Base-by-base conservation (phyloP, 2,329 filamentous ascomycete species). In the Zopfia rhizophila region DNA sequence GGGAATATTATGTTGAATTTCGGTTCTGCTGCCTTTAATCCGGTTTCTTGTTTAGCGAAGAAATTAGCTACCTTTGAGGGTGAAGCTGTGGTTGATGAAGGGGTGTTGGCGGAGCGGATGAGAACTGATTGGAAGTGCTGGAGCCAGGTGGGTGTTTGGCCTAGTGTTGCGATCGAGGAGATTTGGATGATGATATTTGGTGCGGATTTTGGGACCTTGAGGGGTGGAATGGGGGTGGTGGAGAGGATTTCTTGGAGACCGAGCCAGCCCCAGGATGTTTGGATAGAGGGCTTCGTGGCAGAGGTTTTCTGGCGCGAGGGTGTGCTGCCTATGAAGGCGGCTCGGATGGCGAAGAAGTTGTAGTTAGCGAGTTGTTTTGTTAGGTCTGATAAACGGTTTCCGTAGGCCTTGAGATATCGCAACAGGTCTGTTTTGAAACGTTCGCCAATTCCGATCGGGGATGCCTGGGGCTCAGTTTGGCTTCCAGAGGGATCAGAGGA, bases 91-190 rank as follows among this genome's bases (percentile, higher is more conserved):
- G 59, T 63, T 29, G 12, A 69, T 51, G 61, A 72, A 36, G 74
- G 68, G 30, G 68, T 72, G n/a, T n/a, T n/a, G n/a, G n/a, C n/a
- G n/a, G n/a, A n/a, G n/a, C n/a, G n/a, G n/a, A n/a, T n/a, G n/a
- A n/a, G n/a, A n/a, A n/a, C n/a, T 39, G 65, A 53, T 31, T 89
- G 73, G 0, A 82, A 86, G 17, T 83, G 78, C 37, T 80, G 81
- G 0, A 96, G 75, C 91, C 91, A 96, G 39, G 79, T 82, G 38
- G 90, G 82, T 7, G 79, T 86, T 18, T 78, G 75, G 0, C 89
- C 89, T 0, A 96, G 76, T 0, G 90, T 91, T 2, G 91, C 91
- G 35, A 96, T 88, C 0, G 90, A 95, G 0, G 91, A 95, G 28
- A 93, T 75, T 70, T 94, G 84, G 3, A 81, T 69, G 1, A 84